Base-by-base conservation (phyloP, 169 alveolate genomes). In the Blepharisma undulans region DNA sequence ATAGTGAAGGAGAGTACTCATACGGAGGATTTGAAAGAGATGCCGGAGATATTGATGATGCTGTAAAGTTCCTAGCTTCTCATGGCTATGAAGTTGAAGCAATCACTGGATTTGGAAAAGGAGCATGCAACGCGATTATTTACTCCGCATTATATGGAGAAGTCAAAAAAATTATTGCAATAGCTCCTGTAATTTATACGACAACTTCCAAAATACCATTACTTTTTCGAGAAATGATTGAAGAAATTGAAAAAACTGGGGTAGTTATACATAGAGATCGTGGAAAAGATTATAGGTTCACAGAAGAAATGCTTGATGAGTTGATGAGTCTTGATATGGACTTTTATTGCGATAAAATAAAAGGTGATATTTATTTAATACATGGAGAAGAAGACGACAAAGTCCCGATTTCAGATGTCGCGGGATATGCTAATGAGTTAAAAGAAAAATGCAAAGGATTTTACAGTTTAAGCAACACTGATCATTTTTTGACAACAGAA, bases 1-100 rank as follows among this genome's bases (percentile, higher is more conserved):
- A 22, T 4, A 82, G 89, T 82, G 89, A 82, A 82, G 89, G 89
- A 82, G 76, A 33, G 10, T 82, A 32, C 22, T 48, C 78, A 14
- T 4, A 25, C 36, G 18, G 61, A 18, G 1, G 32, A 2, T 82
- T 32, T 60, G 77, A 22, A 25, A 22, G 60, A 30, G 89, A 82
- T 32, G 76, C 76, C n/a, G 34, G 25, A 22, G 76, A 33, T 60
- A 22, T 82, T 48, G 33, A 82, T 3, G 76, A 22, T 14, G 78
- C 89, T 25, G 89, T 82, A n/a, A 32, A 34, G 0, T 82, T 22
- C 19, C 12, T 22, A 4, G 16, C 14, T 3, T 21, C 72, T 4
- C 72, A 36, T 6, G 76, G 76, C 29, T 82, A 32, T 60, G 36
- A 82, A n/a, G 89, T 82, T 22, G 34, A 25, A 16, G 29, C 78